A percentile compares a stretch with the other conserved stretches of the same genome.
These are phyloP conservation scores for Penicillium sp. DNA, from an alignment of 2,329 filamentous ascomycete species.

Conservation along the genomic window DNA sequence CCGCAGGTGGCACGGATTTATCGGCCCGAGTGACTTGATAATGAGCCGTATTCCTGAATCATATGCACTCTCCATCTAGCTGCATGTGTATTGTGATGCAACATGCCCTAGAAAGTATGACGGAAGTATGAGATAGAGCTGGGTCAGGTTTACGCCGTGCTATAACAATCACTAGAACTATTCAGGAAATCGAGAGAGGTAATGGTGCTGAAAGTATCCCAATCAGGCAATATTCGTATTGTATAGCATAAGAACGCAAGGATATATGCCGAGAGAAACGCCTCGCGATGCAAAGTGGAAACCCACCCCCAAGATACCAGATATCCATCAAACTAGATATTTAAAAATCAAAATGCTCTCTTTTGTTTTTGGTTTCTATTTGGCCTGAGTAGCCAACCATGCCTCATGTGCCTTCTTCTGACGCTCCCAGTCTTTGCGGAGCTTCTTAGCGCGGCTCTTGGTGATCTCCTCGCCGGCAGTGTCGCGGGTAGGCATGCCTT, in stretches of 20 bases:
- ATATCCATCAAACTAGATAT: conserved; percentile 4
- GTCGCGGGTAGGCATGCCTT: conserved; percentile 76
- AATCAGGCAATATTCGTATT: conserved; percentile 6
- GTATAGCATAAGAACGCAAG: conserved; percentile 4
- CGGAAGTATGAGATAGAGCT: neutral
- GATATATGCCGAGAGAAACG: conserved; percentile 18
- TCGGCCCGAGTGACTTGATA: neutral
- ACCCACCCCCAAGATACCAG: conserved; percentile 1
- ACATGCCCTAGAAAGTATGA: neutral
- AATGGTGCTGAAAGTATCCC: neutral
- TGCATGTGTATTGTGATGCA: neutral
- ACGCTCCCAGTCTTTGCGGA: conserved; percentile 84
- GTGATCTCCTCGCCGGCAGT: conserved; percentile 75
- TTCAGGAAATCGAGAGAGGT: neutral
- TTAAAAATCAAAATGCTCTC: conserved; percentile 4
- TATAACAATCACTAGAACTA: neutral
- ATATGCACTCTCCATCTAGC: neutral
- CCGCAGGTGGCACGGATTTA: neutral
- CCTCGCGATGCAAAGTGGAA: conserved; percentile 21
- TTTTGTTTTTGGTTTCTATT: conserved; percentile 15
- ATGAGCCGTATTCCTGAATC: neutral
- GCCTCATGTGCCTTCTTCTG: conserved; percentile 68
- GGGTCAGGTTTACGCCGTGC: neutral
- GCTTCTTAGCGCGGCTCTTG: conserved; percentile 76
- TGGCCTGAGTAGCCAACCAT: conserved; percentile 26